A percentile compares a stretch with the other conserved stretches of the same genome.
These are phyloP conservation scores for Drechslera avenae DNA, from an alignment of 2,329 filamentous ascomycete genomes.

Conservation along the genomic window DNA sequence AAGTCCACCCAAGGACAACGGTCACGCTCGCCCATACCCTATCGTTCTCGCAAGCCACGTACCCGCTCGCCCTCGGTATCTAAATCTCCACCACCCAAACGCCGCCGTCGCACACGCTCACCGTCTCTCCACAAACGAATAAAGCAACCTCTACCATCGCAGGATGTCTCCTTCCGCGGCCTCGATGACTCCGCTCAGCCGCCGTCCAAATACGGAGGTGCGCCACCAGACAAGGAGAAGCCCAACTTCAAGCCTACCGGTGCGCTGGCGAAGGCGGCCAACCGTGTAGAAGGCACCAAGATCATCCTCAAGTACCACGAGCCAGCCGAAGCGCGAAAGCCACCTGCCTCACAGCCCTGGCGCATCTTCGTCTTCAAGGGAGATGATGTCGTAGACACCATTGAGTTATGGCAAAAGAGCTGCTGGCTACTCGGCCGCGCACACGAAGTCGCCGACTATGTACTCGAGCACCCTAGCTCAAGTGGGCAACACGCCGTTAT, in stretches of 20 bases:
- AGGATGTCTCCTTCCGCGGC: conserved; percentile 53
- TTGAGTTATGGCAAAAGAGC: conserved; percentile 75
- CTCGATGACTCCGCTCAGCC: conserved; percentile 38
- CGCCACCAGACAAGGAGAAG: conserved; percentile 71
- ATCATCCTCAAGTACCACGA: conserved; percentile 96
- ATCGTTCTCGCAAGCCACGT: conserved; percentile 31
- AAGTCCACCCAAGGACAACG: conserved; percentile 20
- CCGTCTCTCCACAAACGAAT: conserved; percentile 50
- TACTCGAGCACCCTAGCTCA: conserved; percentile 86
- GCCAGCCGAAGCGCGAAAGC: conserved; percentile 88
- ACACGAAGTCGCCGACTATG: conserved; percentile 76
- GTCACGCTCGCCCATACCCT: conserved; percentile 34
- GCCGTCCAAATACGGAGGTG: conserved; percentile 40
- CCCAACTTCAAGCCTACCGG: conserved; percentile 85
- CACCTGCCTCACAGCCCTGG: conserved; percentile 78
- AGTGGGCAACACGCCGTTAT: conserved; percentile 96
- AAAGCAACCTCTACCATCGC: conserved; percentile 53
- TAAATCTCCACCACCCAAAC: conserved; percentile 41
- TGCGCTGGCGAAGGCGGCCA: conserved; percentile 83
- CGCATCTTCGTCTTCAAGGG: conserved; percentile 93
- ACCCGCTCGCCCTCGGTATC: conserved; percentile 35
- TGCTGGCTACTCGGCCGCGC: conserved; percentile 93
- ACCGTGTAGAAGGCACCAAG: conserved; percentile 74
- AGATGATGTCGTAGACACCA: conserved; percentile 76
- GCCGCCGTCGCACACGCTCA: conserved; percentile 44